Base-by-base conservation (phyloP, 2,329 filamentous ascomycete species). In the Periconia macrospinosa region DNA sequence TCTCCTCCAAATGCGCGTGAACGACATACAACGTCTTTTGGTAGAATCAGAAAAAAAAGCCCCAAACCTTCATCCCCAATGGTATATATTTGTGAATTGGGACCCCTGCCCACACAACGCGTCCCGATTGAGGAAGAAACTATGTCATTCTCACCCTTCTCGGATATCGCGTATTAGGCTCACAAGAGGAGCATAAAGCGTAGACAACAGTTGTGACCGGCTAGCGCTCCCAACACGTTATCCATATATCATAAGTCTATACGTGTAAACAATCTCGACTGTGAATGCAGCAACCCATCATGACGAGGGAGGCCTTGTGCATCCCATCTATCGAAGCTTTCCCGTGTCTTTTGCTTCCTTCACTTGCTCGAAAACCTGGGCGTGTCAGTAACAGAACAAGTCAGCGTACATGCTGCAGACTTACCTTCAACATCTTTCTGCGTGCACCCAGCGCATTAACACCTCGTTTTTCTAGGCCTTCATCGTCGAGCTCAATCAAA, bases 401-500 rank as follows among this genome's bases (percentile, higher is more conserved):
- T 17, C 19, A 50, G 9, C 14, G 19, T 9, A 3, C 3, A 3
- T 3, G 10, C 30, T 50, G 30, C 33, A 9, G 41, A 49, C 75
- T 76, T 72, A 87, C 94, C 85, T 99, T 99, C 56, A 99, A 80
- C 91, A 99, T 95, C 84, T 99, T 99, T 72, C 93, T 89, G 63
- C 94, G 83, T 17, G 94, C 94, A 65, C 94, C 94, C 52, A 97
- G 83, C 50, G 94, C 94, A 73, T 96, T 97, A 30, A 99, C 94
- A 47, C 94, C 94, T 49, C 91, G 88, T 23, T 91, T 90, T 77
- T 97, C 93, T 59, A 99, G 80, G 46, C 91, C 92, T 70, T 92
- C 92, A 64, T 99, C 94, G 67, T 97, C 91, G 63, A 99, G 80
- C 74, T 94, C 90, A 55, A 99, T 81, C 64, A 99, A 78, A 50